Conservation (phyloP, 2,329 filamentous ascomycete species). For the Apiospora malaysiana region DNA sequence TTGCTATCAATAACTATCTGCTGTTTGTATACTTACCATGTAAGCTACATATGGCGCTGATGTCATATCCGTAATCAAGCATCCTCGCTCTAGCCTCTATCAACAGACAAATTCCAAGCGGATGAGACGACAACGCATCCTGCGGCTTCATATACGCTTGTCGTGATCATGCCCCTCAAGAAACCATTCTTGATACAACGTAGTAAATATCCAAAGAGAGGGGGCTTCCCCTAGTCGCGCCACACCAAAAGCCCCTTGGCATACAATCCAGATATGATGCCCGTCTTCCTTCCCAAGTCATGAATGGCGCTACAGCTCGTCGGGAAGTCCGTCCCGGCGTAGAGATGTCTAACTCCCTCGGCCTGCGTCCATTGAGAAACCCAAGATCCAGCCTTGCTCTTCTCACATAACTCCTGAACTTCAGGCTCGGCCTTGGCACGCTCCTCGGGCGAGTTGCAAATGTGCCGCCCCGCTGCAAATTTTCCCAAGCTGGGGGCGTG, state of each 20-base stretch:
- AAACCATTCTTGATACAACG: not conserved
- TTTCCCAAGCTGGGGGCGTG: constrained; percentile 40
- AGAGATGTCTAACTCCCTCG: constrained; percentile 38
- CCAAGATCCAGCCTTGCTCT: constrained; percentile 29
- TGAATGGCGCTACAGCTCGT: constrained; percentile 37
- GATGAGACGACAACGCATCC: too few relatives aligned
- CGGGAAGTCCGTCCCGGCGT: constrained; percentile 40
- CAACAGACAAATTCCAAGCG: too few relatives aligned
- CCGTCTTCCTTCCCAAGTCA: constrained; percentile 35
- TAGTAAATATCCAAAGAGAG: not conserved
- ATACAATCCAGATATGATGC: constrained; percentile 43
- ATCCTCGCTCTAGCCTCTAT: too few relatives aligned
- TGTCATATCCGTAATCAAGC: too few relatives aligned
- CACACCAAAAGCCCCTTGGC: constrained; percentile 38
- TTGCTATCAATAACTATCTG: too few relatives aligned
- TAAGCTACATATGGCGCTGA: too few relatives aligned
- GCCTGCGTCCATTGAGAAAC: constrained; percentile 41
- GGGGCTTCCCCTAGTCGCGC: constrained; percentile 22
- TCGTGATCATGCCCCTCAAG: too few relatives aligned
- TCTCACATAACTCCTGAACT: constrained; percentile 30
- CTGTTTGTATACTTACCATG: too few relatives aligned
- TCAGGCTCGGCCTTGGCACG: constrained; percentile 33
- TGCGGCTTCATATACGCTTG: too few relatives aligned
- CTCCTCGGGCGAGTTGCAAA: constrained; percentile 41
- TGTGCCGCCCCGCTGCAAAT: constrained; percentile 40